Evolutionary conservation across 2,329 filamentous ascomycete species (phyloP).

Genomic region (Triangularia verruculosa): DNA sequence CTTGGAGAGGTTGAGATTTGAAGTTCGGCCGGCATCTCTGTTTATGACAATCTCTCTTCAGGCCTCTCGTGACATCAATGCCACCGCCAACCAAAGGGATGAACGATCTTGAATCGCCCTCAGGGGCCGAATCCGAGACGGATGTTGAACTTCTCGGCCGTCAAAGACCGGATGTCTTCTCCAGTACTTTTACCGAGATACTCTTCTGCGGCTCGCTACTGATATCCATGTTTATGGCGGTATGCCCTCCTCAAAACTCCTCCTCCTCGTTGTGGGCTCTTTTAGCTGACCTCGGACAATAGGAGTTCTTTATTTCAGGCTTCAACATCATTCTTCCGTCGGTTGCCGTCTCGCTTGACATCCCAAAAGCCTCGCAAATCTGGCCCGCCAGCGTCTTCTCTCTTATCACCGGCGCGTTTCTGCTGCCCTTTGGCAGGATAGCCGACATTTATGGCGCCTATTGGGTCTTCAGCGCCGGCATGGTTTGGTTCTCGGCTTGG

Average conservation of each 20-base stretch:
- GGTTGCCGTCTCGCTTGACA: constrained; percentile 58
- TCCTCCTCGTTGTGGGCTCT: neutral
- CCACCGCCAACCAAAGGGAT: neutral
- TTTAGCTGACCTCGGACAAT: neutral
- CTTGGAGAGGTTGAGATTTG: neutral
- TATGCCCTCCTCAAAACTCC: constrained; percentile 35
- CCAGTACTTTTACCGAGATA: constrained; percentile 52
- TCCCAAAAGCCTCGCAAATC: constrained; percentile 57
- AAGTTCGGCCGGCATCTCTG: too few relatives aligned
- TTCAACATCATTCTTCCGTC: constrained; percentile 72
- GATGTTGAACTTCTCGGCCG: constrained; percentile 60
- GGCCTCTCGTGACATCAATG: neutral
- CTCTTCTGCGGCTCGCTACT: constrained; percentile 62
- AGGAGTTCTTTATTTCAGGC: constrained; percentile 75
- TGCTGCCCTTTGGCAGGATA: constrained; percentile 62
- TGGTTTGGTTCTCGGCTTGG: constrained; percentile 66
- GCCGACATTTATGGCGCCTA: constrained; percentile 63
- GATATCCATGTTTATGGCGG: constrained; percentile 60
- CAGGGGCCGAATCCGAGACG: neutral
- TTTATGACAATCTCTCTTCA: too few relatives aligned
- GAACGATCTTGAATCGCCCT: neutral
- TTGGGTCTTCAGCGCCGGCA: constrained; percentile 56
- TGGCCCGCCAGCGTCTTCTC: constrained; percentile 65
- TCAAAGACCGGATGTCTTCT: constrained; percentile 57
- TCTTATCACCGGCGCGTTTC: constrained; percentile 50